A percentile compares a stretch with the other conserved stretches of the same genome.
phyloP scores from a whole-genome alignment of 83 land plant species.

The Picea mariana region DNA sequence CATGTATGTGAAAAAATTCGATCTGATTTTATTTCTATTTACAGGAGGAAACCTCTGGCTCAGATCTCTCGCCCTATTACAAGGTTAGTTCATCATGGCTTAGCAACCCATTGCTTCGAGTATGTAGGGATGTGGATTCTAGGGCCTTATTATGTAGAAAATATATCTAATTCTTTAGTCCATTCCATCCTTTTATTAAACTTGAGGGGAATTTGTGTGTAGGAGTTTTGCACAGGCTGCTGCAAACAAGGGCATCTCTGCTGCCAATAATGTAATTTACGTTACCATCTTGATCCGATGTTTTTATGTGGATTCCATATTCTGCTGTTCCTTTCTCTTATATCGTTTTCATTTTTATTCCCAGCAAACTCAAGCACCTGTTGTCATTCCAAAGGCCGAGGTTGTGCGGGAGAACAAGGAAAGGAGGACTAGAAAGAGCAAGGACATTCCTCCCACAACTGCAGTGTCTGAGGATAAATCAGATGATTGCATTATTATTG shows the following conservation, averaged over 20 bases:
- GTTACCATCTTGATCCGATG: not conserved
- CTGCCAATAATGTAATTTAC: not conserved
- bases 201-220: not conserved
- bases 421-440: conserved; percentile 5
- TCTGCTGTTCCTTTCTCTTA: not conserved
- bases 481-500: conserved; percentile 3
- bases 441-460: not conserved
- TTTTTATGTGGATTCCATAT: not conserved
- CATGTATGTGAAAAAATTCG: not conserved
- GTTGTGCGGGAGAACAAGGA: not conserved
- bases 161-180: not conserved
- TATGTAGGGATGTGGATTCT: too few species aligned
- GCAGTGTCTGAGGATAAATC: not conserved
- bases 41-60: not conserved
- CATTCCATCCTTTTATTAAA: not conserved
- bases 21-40: not conserved
- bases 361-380: not conserved
- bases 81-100: not conserved
- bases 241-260: not conserved
- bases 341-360: not conserved
- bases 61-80: conserved; percentile 11
- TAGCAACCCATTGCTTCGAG: too few species aligned
- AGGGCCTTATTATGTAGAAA: too few species aligned
- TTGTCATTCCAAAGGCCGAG: too few species aligned
- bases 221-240: conserved; percentile 15